These are phyloP conservation scores for Debaryomyces fabryi DNA, from an alignment of 1,139 yeast species.

Conservation along the genomic window DNA sequence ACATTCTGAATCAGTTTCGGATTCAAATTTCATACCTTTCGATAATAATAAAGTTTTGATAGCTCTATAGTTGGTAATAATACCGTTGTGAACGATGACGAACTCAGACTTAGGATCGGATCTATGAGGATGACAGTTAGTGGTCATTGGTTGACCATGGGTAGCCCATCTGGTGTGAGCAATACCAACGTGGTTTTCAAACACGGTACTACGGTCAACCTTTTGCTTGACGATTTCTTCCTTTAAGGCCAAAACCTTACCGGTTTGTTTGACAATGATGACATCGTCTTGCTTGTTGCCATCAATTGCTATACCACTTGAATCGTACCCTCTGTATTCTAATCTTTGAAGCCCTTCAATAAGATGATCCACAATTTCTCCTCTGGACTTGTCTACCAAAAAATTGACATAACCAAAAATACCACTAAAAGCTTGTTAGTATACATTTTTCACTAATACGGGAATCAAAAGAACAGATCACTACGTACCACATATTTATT, in stretches of 20 bases:
- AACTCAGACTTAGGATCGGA: slow-evolving; percentile 84
- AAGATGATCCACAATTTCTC: slow-evolving; percentile 86
- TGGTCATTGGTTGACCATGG: slow-evolving; percentile 87
- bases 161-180: slow-evolving; percentile 99
- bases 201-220: slow-evolving; percentile 61
- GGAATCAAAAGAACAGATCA: neutral
- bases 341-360: slow-evolving; percentile 90
- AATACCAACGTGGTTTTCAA: slow-evolving; percentile 90
- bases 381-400: slow-evolving; percentile 87
- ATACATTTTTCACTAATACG: slow-evolving; percentile 5
- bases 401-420: slow-evolving; percentile 98
- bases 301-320: slow-evolving; percentile 94
- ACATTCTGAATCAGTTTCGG: slow-evolving; percentile 97
- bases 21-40: slow-evolving; percentile 83
- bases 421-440: slow-evolving; percentile 60
- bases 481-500: slow-evolving; percentile 12
- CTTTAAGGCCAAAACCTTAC: slow-evolving; percentile 85
- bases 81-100: slow-evolving; percentile 96
- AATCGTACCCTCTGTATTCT: slow-evolving; percentile 98
- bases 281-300: slow-evolving; percentile 55
- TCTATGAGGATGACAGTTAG: slow-evolving; percentile 95
- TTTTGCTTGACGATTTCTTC: slow-evolving; percentile 62
- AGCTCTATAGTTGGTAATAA: slow-evolving; percentile 92
- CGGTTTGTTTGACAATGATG: slow-evolving; percentile 78
- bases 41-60: slow-evolving; percentile 76